Evolutionary conservation across 1,284 basidiomycete species (phyloP).

Genomic region (Exobasidium cylindrosporum): DNA sequence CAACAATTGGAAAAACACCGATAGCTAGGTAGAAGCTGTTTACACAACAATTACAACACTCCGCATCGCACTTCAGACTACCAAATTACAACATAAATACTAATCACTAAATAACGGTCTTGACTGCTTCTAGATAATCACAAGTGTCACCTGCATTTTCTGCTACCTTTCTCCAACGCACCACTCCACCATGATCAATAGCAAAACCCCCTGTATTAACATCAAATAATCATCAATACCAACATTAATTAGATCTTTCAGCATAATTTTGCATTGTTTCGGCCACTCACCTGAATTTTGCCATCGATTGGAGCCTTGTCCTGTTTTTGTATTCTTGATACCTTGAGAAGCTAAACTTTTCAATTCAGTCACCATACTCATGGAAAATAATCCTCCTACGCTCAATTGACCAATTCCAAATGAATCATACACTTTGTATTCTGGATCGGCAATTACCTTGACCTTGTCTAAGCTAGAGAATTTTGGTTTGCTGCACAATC

Average conservation of each 20-base stretch:
- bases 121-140: conserved; percentile 17
- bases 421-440: conserved; percentile 15
- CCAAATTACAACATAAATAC: neutral
- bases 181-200: conserved; percentile 19
- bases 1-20: neutral
- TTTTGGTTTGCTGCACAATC: neutral
- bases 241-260: no score
- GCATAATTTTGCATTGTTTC: no score
- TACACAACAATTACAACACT: no score
- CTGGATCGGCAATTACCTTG: conserved; percentile 17
- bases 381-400: conserved; percentile 13
- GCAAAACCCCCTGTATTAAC: conserved; percentile 24
- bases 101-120: conserved; percentile 9
- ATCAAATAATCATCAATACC: no score
- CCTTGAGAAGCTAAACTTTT: conserved; percentile 18
- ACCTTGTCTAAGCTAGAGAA: conserved; percentile 9
- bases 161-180: conserved; percentile 22
- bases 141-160: conserved; percentile 20
- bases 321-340: conserved; percentile 21
- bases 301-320: conserved; percentile 18
- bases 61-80: neutral
- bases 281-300: conserved; percentile 19
- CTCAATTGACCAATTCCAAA: conserved; percentile 20
- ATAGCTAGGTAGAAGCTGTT: no score
- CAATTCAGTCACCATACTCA: conserved; percentile 11